Percentiles rank a stretch among this genome's conserved stretches.
phyloP scores from a whole-genome alignment of 257 asterid genomes.

The Nicotiana benthamiana region DNA sequence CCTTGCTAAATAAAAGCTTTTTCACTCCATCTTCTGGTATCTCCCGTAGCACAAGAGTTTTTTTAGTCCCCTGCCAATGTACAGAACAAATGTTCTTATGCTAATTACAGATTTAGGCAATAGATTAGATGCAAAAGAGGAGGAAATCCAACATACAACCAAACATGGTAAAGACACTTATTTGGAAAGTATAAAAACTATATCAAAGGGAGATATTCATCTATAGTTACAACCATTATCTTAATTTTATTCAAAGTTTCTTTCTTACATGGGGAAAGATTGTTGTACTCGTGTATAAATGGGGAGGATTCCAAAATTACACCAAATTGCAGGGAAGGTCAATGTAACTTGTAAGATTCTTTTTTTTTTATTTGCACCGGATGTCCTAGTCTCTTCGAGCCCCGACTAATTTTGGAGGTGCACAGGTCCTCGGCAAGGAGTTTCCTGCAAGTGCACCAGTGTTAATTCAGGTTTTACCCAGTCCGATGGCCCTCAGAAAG shows the following conservation, averaged over 20 bases:
- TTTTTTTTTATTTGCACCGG: too few species aligned
- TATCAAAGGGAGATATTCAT: background rate
- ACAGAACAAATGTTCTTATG: background rate
- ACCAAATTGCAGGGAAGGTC: background rate
- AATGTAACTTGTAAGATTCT: background rate
- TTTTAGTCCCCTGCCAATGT: constrained; percentile 55
- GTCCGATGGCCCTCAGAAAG: too few species aligned
- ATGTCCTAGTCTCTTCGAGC: too few species aligned
- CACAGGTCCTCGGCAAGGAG: too few species aligned
- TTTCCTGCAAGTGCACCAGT: too few species aligned
- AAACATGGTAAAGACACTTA: background rate
- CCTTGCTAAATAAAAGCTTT: constrained; percentile 51
- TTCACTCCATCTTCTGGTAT: constrained; percentile 73
- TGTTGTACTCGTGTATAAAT: background rate
- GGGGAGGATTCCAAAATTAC: background rate
- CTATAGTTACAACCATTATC: background rate
- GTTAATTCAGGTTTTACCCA: too few species aligned
- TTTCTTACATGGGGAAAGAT: background rate
- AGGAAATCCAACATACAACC: background rate
- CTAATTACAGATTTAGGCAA: background rate
- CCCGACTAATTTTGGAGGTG: too few species aligned
- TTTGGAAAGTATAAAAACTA: background rate
- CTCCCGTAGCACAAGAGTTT: constrained; percentile 78
- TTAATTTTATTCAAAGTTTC: background rate
- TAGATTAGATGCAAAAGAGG: background rate